Evolutionary conservation across 805 yeast genomes (phyloP).

Genomic region (Candida namnaoensis): DNA sequence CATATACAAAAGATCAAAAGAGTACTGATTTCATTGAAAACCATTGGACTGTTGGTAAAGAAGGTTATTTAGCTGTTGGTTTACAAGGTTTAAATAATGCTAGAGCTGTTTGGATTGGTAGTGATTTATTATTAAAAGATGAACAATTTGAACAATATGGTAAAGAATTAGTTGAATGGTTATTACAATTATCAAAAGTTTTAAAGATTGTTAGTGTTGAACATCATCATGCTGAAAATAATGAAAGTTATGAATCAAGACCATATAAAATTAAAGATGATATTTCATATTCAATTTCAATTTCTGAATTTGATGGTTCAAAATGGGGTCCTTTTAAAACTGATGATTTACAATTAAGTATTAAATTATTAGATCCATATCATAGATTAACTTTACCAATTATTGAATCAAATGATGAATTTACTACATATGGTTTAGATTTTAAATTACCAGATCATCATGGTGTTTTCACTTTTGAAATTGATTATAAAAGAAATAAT

Average conservation of each 20-base stretch:
- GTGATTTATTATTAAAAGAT: constrained; percentile 42
- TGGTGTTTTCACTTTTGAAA: constrained; percentile 85
- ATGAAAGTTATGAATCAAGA: constrained; percentile 28
- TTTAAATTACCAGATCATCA: constrained; percentile 91
- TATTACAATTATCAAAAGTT: constrained; percentile 59
- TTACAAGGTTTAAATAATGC: constrained; percentile 77
- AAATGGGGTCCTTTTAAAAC: constrained; percentile 64
- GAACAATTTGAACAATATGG: constrained; percentile 21
- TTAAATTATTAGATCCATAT: constrained; percentile 91
- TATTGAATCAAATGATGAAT: constrained; percentile 25
- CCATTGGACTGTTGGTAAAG: constrained; percentile 75
- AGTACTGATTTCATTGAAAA: constrained; percentile 36
- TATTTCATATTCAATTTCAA: constrained; percentile 40
- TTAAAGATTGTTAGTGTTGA: constrained; percentile 44
- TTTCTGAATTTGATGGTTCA: constrained; percentile 40
- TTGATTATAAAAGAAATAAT: constrained; percentile 56
- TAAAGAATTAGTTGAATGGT: constrained; percentile 56
- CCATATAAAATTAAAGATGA: constrained; percentile 73
- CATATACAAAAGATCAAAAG: too few species aligned
- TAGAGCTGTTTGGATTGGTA: constrained; percentile 78
- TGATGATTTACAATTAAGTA: constrained; percentile 70
- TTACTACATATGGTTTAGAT: constrained; percentile 34
- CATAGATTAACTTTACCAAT: constrained; percentile 64
- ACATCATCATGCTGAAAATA: constrained; percentile 42
- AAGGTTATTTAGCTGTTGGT: constrained; percentile 67